Conservation (phyloP, 345 rosid genomes). For the Hypericum androsaemum region DNA sequence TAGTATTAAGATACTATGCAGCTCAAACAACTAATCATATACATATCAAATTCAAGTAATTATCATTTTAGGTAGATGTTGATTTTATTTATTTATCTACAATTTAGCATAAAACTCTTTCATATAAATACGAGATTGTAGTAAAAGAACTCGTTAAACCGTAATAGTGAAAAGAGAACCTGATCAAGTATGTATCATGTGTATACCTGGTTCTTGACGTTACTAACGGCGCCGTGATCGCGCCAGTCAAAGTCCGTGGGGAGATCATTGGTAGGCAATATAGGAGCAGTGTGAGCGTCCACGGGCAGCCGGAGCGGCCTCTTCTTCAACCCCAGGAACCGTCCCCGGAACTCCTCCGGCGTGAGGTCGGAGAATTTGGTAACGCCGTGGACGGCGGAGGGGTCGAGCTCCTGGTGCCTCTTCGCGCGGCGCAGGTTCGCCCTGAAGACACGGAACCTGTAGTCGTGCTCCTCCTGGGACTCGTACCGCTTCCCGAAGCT, state of each 20-base stretch:
- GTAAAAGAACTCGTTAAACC: too few species aligned
- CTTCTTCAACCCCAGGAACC: background rate
- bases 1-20: too few species aligned
- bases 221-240: slow-evolving; percentile 6
- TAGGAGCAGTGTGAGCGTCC: slow-evolving; percentile 3
- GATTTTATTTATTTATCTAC: too few species aligned
- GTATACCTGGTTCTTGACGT: slow-evolving; percentile 7
- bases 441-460: background rate
- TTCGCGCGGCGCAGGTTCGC: background rate
- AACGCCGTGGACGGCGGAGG: background rate
- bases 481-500: slow-evolving; percentile 17
- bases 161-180: too few species aligned
- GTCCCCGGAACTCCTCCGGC: background rate
- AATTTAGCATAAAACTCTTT: too few species aligned
- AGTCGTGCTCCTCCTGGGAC: slow-evolving; percentile 8
- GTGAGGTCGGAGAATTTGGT: slow-evolving; percentile 1
- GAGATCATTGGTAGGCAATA: slow-evolving; percentile 7
- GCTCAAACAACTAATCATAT: too few species aligned
- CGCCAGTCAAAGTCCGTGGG: slow-evolving; percentile 8
- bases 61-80: too few species aligned
- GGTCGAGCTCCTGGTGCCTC: slow-evolving; percentile 1
- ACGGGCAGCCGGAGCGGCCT: background rate
- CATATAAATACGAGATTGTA: too few species aligned
- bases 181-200: too few species aligned
- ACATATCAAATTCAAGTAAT: too few species aligned